Percentiles rank a stretch among this genome's conserved stretches.
Conservation (phyloP, 1,284 basidiomycete genomes). For the Phellopilus nigrolimitatus region DNA sequence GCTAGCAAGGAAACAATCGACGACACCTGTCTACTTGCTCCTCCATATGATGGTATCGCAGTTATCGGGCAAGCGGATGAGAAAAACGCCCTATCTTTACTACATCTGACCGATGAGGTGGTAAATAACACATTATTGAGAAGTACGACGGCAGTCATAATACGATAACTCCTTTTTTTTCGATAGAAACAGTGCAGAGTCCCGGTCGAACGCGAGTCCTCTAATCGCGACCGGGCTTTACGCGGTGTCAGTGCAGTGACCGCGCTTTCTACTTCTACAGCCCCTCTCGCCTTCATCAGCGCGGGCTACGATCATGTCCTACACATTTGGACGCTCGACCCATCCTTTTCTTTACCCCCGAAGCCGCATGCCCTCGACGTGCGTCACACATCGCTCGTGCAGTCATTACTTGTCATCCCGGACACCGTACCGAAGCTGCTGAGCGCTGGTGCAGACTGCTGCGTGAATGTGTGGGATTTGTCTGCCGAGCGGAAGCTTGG, state of each 20-base stretch:
- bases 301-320: conserved; percentile 48
- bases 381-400: conserved; percentile 40
- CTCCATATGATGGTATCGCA: conserved; percentile 27
- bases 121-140: conserved; percentile 23
- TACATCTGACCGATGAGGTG: conserved; percentile 22
- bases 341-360: conserved; percentile 23
- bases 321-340: conserved; percentile 40
- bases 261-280: conserved; percentile 25
- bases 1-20: conserved; percentile 31
- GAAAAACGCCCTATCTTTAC: conserved; percentile 31
- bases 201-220: conserved; percentile 18
- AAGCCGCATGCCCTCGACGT: conserved; percentile 33
- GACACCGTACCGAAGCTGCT: conserved; percentile 45
- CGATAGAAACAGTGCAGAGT: background rate
- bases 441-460: conserved; percentile 44
- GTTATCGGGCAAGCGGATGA: conserved; percentile 39
- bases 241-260: conserved; percentile 40
- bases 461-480: conserved; percentile 43
- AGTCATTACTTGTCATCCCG: conserved; percentile 38
- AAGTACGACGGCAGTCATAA: background rate
- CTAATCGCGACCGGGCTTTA: conserved; percentile 27
- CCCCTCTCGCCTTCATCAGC: conserved; percentile 40
- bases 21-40: conserved; percentile 38
- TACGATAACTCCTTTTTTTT: background rate
- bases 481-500: conserved; percentile 38